Evolutionary conservation across 2,329 filamentous ascomycete species (phyloP).

Genomic region (Pseudogymnoascus sp.): DNA sequence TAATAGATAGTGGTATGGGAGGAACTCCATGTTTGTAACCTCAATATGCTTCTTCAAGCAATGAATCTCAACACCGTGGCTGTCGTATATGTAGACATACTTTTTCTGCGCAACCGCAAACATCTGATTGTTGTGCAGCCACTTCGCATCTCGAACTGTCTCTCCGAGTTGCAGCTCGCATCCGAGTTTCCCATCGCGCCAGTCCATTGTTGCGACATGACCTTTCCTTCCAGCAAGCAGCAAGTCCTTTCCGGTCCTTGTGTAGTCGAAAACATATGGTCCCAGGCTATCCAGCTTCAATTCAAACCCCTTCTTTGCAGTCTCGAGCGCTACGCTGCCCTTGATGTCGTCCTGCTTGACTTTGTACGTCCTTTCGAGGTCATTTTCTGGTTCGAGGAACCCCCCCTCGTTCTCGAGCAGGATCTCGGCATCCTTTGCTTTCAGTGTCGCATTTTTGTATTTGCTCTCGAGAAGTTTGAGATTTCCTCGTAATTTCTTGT

Average conservation of each 20-base stretch:
- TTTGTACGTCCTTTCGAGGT: conserved; percentile 86
- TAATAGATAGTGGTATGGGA: conserved; percentile 92
- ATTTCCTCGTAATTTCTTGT: conserved; percentile 83
- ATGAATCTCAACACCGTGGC: conserved; percentile 83
- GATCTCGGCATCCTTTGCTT: conserved; percentile 92
- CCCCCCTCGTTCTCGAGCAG: conserved; percentile 78
- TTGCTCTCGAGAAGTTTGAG: conserved; percentile 72
- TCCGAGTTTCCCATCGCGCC: conserved; percentile 81
- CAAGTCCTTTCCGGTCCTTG: conserved; percentile 77
- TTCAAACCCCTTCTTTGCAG: conserved; percentile 88
- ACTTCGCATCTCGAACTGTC: conserved; percentile 80
- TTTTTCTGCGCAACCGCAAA: conserved; percentile 97
- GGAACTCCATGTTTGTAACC: conserved; percentile 86
- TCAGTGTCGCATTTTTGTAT: conserved; percentile 70
- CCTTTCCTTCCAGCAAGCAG: conserved; percentile 84
- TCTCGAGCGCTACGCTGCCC: conserved; percentile 65
- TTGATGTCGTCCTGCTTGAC: conserved; percentile 82
- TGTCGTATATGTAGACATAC: conserved; percentile 93
- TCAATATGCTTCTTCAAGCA: conserved; percentile 85
- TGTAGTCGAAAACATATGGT: conserved; percentile 84
- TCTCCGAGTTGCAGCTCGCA: conserved; percentile 88
- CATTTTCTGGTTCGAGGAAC: conserved; percentile 79
- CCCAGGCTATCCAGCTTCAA: conserved; percentile 74
- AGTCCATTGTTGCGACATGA: conserved; percentile 94
- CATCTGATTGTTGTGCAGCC: conserved; percentile 89